Base-by-base conservation (phyloP, 1,284 basidiomycete species). In the Abortiporus biennis region DNA sequence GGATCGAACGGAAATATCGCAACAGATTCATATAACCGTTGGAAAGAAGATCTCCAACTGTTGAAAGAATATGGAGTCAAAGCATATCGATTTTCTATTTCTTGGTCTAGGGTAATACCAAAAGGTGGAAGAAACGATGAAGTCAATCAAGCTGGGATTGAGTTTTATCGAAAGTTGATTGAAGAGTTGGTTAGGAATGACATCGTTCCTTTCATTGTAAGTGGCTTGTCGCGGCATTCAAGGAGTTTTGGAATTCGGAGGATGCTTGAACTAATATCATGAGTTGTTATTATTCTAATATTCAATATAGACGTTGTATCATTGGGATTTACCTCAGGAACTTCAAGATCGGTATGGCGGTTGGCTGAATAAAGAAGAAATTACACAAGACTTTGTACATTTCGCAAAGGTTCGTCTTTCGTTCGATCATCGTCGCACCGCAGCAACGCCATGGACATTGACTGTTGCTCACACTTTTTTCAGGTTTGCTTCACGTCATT, bases 271-370 rank as follows among this genome's bases (percentile, higher is more conserved):
- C n/a, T n/a, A n/a, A n/a, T n/a, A 23, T 6, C 6, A 13, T 34
- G 30, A 34, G 13, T 32, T 19, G 15, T 22, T 19, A n/a, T 11
- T 29, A 17, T 11, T 30, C 22, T 12, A 15, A 27, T n/a, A n/a
- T 20, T 29, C 12, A 33, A 4, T 36, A 13, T 46, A 83, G 80
- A 87, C 84, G 0, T 61, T 87, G 36, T 86, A 85, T 57, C 84
- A 87, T 56, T 88, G 84, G 85, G 85, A 89, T 53, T 65, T 85
- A 3, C 85, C 85, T 1, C 80, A 83, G 58, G 74, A 60, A 2
- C 67, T 88, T 6, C 72, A 85, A 43, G 75, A 85, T 43, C 69
- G 79, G 35, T 88, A 88, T 58, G 78, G 78, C 11, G 85, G 85
- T 2, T 87, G 83, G 80, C 64, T 86, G 36, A 75, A 80, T 62